Evolutionary conservation across 2,329 filamentous ascomycete species (phyloP), one percentile per base, ranked within the genome.

Genomic region (Dactylellina leptospora): DNA sequence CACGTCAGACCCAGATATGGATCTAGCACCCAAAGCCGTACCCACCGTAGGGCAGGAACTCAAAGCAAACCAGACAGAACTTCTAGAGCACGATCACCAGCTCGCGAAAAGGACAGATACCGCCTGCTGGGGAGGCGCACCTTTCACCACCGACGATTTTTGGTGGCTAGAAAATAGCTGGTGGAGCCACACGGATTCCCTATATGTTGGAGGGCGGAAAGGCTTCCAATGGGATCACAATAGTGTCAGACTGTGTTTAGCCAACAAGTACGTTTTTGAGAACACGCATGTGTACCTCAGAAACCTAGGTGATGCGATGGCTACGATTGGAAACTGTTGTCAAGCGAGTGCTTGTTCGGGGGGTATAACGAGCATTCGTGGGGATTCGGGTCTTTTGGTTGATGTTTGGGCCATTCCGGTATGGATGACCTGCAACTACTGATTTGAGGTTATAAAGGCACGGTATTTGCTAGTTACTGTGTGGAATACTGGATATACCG

Each of bases 301-400:
- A 44, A 53, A 62, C 44, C 8, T 62, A 2, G 58, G 58, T 2
- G 58, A 62, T 30, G 58, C 58, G 2, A 62, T 62, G 58, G 58
- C 58, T 33, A 23, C n/a, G 6, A 25, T 62, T 40, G 58, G 58
- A 6, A 16, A 16, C 13, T 62, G 58, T 23, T 62, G 58, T 33
- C 20, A 27, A 9, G 11, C n/a, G 2, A 16, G 11, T 16, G 10
- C 45, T 13, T 62, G 58, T 27, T 30, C 58, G n/a, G 58, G 58
- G 2, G 58, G 58, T 16, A 44, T 51, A n/a, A 62, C 20, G 23
- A 62, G 33, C 20, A 53, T 62, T 23, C 47, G 22, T 13, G 58
- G 58, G 11, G 58, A 62, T 16, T 47, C 23, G 3, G 58, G 58
- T 18, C 25, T 62, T 13, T 42, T 44, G 11, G 48, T 62, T n/a